These are phyloP conservation scores for Juncus effusus DNA, from an alignment of 176 grass and related monocot species.

Conservation along the genomic window DNA sequence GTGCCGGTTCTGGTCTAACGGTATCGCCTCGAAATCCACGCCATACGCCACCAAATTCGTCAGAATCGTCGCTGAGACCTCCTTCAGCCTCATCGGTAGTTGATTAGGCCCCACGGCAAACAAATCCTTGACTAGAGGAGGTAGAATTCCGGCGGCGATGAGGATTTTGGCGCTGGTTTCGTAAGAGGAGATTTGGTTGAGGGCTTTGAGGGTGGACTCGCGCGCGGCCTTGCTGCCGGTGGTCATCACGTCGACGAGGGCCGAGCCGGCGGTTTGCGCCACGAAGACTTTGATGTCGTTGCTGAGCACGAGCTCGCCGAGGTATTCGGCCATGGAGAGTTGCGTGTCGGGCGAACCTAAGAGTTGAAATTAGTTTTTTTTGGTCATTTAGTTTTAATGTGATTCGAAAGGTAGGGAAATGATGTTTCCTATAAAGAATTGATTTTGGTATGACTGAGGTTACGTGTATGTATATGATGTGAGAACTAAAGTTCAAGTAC, in stretches of 20 bases:
- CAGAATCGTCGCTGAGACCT: slow-evolving; percentile 86
- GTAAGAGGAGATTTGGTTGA: slow-evolving; percentile 92
- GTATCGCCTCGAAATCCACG: slow-evolving; percentile 68
- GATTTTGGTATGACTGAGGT: too few relatives aligned
- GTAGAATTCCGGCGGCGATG: slow-evolving; percentile 85
- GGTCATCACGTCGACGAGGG: slow-evolving; percentile 86
- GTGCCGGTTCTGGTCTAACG: slow-evolving; percentile 53
- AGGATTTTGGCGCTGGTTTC: slow-evolving; percentile 87
- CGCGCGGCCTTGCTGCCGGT: slow-evolving; percentile 65
- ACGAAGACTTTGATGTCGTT: slow-evolving; percentile 90
- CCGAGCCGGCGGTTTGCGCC: slow-evolving; percentile 60
- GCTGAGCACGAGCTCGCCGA: slow-evolving; percentile 94
- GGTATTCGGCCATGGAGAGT: slow-evolving; percentile 76
- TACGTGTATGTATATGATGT: too few relatives aligned
- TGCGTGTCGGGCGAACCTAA: slow-evolving; percentile 70
- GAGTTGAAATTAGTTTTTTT: slow-evolving; percentile 5
- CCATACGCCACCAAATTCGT: slow-evolving; percentile 81
- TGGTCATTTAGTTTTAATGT: too few relatives aligned
- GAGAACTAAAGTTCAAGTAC: too few relatives aligned
- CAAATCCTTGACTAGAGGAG: slow-evolving; percentile 80
- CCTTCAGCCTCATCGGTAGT: slow-evolving; percentile 88
- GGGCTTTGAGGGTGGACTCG: slow-evolving; percentile 77
- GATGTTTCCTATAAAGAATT: too few relatives aligned
- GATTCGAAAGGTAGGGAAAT: too few relatives aligned
- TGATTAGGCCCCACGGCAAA: slow-evolving; percentile 83